phyloP scores from a whole-genome alignment of 2,329 filamentous ascomycete species.

The Aspergillus sp. region DNA sequence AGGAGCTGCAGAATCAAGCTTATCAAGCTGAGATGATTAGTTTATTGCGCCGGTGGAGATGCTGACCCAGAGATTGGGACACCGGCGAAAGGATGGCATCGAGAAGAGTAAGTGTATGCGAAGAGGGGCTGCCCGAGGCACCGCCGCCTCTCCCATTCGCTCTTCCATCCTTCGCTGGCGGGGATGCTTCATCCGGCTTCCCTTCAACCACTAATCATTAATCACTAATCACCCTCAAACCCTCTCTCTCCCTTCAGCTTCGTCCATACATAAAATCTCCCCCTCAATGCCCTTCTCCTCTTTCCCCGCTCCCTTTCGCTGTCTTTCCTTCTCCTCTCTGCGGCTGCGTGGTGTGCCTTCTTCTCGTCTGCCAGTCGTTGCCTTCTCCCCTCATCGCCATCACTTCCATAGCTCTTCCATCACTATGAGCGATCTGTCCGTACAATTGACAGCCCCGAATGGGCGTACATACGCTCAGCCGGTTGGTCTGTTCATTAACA shows the following conservation, averaged over 20 bases:
- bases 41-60: not conserved
- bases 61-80: not conserved
- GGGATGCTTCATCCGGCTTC: conserved; percentile 12
- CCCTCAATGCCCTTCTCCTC: conserved; percentile 6
- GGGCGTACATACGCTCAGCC: conserved; percentile 72
- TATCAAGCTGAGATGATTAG: too few species aligned
- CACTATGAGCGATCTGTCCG: conserved; percentile 40
- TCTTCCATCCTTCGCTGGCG: conserved; percentile 26
- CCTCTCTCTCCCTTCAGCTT: not conserved
- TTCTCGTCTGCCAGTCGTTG: conserved; percentile 13
- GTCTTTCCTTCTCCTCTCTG: conserved; percentile 8
- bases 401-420: conserved; percentile 28
- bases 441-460: conserved; percentile 73
- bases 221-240: not conserved
- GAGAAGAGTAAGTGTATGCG: conserved; percentile 39
- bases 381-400: conserved; percentile 15
- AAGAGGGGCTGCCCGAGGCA: conserved; percentile 17
- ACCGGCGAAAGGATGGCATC: conserved; percentile 8
- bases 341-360: conserved; percentile 13
- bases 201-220: conserved; percentile 1
- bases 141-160: not conserved
- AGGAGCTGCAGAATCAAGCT: not conserved
- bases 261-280: conserved; percentile 7
- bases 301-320: conserved; percentile 4
- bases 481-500: conserved; percentile 79